Evolutionary conservation across 2,329 filamentous ascomycete genomes (phyloP), one percentile per base, ranked within the genome.

Genomic region (Hypoxylon sp.): DNA sequence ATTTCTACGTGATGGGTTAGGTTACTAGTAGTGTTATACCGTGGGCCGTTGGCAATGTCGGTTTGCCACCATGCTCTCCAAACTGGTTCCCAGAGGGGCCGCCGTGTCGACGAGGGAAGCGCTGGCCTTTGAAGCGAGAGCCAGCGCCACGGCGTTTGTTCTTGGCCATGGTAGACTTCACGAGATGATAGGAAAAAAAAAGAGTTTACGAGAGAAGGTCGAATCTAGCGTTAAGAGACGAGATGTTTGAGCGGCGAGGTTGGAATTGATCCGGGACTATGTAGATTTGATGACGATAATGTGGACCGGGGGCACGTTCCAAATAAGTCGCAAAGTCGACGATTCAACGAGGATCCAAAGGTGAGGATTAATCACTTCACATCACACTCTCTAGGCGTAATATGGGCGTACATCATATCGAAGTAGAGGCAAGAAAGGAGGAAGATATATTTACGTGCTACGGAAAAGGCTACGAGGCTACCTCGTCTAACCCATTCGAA

Each of bases 81-180:
- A 29, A 46, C 4, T 41, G 31, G 29, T 58, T 58, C 23, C 37
- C 47, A 15, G 33, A 18, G 4, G 43, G 18, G 6, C 35, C 45
- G 8, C 57, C 56, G 20, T 52, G 65, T 41, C 43, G 55, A 48
- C 37, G 54, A 17, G 42, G 56, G 24, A 59, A 57, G 33, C 62
- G 53, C 18, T 53, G 60, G 43, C 60, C 56, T 42, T 63, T 68
- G 17, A 60, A 53, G 38, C 48, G 64, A n/a, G 48, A 42, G 21
- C 43, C 55, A 7, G 20, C 40, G 17, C 46, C 21, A 23, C 52
- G 29, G 15, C 48, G 62, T 33, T 63, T 69, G 48, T 66, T 68
- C 46, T 55, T 70, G 15, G 68, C 51, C 69, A 70, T 70, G 20
- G 26, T 50, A 40, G 26, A 3, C 33, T 20, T 21, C n/a, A 31